Base-by-base conservation (phyloP, 2,329 filamentous ascomycete species). In the Trichoderma sp. region DNA sequence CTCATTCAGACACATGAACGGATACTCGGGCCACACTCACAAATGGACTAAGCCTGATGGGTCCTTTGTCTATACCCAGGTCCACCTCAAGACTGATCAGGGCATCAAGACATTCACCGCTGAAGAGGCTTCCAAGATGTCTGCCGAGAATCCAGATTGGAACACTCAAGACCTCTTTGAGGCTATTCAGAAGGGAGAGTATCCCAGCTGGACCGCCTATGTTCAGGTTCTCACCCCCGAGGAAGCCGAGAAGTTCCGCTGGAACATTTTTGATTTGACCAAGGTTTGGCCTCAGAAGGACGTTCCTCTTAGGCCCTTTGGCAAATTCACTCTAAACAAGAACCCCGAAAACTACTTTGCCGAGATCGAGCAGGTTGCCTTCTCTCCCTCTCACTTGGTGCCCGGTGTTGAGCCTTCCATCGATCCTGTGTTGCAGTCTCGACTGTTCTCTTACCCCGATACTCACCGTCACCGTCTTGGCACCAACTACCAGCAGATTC, bases 221-320 rank as follows among this genome's bases (percentile, higher is more conserved):
- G 82, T 90, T 2, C 90, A 92, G 76, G 82, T 86, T 5, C 82
- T 91, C 69, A 85, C 83, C 19, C 87, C 88, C 1, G 84, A 87
- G 69, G 82, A 90, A 71, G 87, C 87, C 2, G 84, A 89, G 73
- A 82, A 84, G 67, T 87, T 86, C 74, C 81, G 80, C 50, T 88
- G 84, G 81, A 89, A 88, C 76, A 80, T 91, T 70, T 90, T 92
- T 70, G 90, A 92, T 73, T 79, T 90, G 70, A 92, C 89, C 60
- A 90, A 91, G 78, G 84, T 89, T 72, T 91, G 89, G 88, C 89
- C 89, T 2, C 86, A 90, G 68, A 80, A 77, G 25, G 83, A 89
- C 56, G 86, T 89, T 32, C 89, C 89, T 2, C 80, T 90, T 13
- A 82, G 86, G 19, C 84, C 81, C 54, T 82, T 92, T 64, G 89